Base-by-base conservation (phyloP, 1,139 yeast genomes). In the Yamadazyma songkhlaensis region DNA sequence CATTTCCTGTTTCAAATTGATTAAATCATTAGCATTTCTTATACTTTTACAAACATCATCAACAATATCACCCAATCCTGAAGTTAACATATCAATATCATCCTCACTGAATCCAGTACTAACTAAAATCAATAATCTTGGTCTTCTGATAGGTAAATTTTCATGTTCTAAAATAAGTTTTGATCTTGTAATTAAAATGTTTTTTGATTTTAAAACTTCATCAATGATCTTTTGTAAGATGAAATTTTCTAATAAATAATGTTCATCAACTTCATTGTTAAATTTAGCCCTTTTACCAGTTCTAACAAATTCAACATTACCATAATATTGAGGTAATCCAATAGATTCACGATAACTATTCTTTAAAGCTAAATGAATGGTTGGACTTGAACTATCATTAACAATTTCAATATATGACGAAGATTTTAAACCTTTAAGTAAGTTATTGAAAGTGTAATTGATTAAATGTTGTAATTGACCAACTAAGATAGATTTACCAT, bases 151-250 rank as follows among this genome's bases (percentile, higher is more conserved):
- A 3, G 95, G 94, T 45, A 86, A 72, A 40, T 80, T 64, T 55
- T 90, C 97, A 52, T 84, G 95, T 47, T 78, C 81, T 40, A 82
- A 67, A 12, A 88, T 72, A 43, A 79, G 72, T 44, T 84, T 82
- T 11, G 86, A 73, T 54, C 95, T 79, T 10, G 90, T 71, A 36
- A 89, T 69, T 44, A 88, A 70, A 12, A 85, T 73, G 30, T 77
- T 74, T 29, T 72, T 67, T n/a, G 67, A 58, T 8, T 57, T 53
- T 40, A 81, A 66, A 7, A 77, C 66, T 22, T 60, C 55, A 50
- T 84, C 83, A 25, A 84, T 76, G 24, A 87, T 73, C 39, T 64
- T 64, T 60, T 85, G 94, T 39, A 85, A 60, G 34, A 85, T 63
- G 47, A 65, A 75, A 41, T 74, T 78, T 53, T 85, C 95, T 15